Conservation (phyloP, 2,329 filamentous ascomycete species). For the Didymella arachidicola region DNA sequence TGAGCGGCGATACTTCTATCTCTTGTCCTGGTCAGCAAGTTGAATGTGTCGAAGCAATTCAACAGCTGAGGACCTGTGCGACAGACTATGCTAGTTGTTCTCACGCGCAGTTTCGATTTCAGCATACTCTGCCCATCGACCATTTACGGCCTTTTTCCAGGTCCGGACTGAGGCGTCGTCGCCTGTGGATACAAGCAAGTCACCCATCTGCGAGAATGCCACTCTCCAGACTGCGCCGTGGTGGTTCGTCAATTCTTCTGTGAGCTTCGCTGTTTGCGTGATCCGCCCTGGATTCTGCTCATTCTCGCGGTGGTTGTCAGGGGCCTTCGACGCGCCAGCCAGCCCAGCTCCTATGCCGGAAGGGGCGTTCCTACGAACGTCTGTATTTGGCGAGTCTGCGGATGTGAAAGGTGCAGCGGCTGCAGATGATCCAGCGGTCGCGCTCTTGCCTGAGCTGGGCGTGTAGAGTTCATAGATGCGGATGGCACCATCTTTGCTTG, state of each 20-base stretch:
- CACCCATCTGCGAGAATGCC: constrained; percentile 66
- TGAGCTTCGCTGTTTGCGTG: constrained; percentile 67
- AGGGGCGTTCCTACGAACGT: constrained; percentile 47
- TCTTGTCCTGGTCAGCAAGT: background rate
- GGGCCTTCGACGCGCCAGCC: constrained; percentile 52
- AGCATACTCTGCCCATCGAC: constrained; percentile 58
- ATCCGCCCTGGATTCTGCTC: constrained; percentile 71
- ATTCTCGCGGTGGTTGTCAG: constrained; percentile 61
- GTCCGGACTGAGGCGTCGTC: constrained; percentile 71
- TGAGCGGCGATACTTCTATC: background rate
- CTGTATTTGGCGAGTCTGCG: constrained; percentile 34
- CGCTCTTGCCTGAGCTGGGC: constrained; percentile 54
- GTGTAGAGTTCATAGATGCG: constrained; percentile 85
- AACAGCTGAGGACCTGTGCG: background rate
- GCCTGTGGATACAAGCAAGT: constrained; percentile 76
- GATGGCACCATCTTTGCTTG: constrained; percentile 89
- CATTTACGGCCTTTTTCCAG: constrained; percentile 60
- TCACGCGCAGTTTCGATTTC: constrained; percentile 55
- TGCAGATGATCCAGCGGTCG: constrained; percentile 35
- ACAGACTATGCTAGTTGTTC: constrained; percentile 25
- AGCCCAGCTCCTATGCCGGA: constrained; percentile 64
- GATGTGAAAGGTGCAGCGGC: constrained; percentile 26
- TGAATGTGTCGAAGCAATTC: background rate
- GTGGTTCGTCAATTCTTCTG: constrained; percentile 72
- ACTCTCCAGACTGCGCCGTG: constrained; percentile 78